Evolutionary conservation across 441 rosid species (phyloP).

Genomic region (Adansonia rubrostipa): DNA sequence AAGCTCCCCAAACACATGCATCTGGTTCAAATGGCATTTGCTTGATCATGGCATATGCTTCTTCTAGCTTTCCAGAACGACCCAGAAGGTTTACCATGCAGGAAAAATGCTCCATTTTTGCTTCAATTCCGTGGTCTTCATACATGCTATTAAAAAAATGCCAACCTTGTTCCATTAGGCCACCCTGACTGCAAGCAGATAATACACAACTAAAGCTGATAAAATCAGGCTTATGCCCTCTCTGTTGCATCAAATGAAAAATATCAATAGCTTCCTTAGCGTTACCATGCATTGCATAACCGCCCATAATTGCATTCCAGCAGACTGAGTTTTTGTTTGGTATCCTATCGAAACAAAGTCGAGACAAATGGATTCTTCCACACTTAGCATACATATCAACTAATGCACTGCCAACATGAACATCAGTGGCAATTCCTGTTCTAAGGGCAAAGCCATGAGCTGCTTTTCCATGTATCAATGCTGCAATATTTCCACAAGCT

Average conservation of each 20-base stretch:
- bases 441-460: constrained; percentile 55
- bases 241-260: constrained; percentile 50
- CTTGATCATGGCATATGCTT: constrained; percentile 55
- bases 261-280: constrained; percentile 50
- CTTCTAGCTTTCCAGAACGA: constrained; percentile 55
- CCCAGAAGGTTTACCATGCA: constrained; percentile 71
- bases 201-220: constrained; percentile 57
- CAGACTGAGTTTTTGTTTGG: constrained; percentile 54
- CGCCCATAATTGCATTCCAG: constrained; percentile 68
- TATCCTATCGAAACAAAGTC: constrained; percentile 52
- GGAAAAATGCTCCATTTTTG: constrained; percentile 65
- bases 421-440: constrained; percentile 43
- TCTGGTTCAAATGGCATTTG: constrained; percentile 59
- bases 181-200: constrained; percentile 65
- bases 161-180: constrained; percentile 55
- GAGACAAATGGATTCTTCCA: constrained; percentile 58
- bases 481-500: constrained; percentile 71
- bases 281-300: constrained; percentile 69
- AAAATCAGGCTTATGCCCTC: constrained; percentile 53
- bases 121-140: constrained; percentile 49
- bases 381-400: constrained; percentile 74
- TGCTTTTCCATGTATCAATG: constrained; percentile 60
- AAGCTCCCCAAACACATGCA: constrained; percentile 71
- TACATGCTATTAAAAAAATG: constrained; percentile 50
- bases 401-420: constrained; percentile 63